A percentile compares a stretch with the other conserved stretches of the same genome.
Conservation (phyloP, 352 stramenopile genomes). For the Phytophthora cactorum region DNA sequence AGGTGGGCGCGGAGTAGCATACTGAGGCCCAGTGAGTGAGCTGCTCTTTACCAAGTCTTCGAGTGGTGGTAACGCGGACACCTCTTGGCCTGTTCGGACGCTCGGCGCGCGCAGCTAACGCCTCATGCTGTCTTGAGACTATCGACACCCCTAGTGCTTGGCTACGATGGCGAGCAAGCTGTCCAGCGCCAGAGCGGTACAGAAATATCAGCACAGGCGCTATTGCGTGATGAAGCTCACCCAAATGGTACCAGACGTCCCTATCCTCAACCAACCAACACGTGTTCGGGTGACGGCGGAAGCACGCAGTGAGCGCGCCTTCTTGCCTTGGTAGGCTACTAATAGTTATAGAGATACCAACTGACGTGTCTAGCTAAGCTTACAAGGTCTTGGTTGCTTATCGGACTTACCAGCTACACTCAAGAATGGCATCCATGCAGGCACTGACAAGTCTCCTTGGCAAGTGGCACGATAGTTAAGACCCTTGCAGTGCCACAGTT, state of each 20-base stretch:
- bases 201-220: constrained; percentile 9
- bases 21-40: constrained; percentile 7
- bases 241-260: not conserved
- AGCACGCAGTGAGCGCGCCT: not conserved
- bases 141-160: not conserved
- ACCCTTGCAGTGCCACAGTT: not conserved
- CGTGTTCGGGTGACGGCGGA: constrained; percentile 23
- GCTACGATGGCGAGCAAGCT: constrained; percentile 4
- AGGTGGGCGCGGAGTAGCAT: constrained; percentile 6
- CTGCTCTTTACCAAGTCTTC: not conserved
- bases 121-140: constrained; percentile 3
- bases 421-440: no score
- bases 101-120: not conserved
- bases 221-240: constrained; percentile 13
- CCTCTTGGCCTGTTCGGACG: constrained; percentile 2
- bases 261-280: constrained; percentile 17
- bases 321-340: not conserved
- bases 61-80: constrained; percentile 3
- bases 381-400: no score
- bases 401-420: no score
- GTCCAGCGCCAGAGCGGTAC: constrained; percentile 14
- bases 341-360: no score
- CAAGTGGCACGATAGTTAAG: not conserved
- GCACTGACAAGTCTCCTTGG: not conserved
- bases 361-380: not conserved